Conservation (phyloP, 2,329 filamentous ascomycete genomes). For the Trichophyton rubrum region DNA sequence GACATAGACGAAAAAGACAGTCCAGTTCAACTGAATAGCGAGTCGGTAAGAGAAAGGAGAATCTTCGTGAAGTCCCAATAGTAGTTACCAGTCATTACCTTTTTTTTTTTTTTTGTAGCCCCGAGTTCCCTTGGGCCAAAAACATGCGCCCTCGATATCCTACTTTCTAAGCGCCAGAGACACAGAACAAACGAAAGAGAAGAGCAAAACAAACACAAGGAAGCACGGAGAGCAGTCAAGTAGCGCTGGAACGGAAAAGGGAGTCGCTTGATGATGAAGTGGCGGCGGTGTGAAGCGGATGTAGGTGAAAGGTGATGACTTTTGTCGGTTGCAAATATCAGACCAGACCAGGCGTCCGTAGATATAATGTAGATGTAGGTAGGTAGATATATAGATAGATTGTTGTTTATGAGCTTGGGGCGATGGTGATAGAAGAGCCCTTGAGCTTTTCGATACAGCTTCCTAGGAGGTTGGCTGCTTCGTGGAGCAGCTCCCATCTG, state of each 20-base stretch:
- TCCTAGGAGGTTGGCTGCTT: conserved; percentile 65
- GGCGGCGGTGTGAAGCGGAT: background rate
- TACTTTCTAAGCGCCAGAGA: conserved; percentile 4
- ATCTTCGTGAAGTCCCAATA: background rate
- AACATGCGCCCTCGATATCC: conserved; percentile 2
- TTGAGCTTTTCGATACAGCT: conserved; percentile 61
- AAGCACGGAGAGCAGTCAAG: background rate
- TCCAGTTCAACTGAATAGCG: background rate
- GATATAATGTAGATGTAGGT: no score
- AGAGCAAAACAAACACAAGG: background rate
- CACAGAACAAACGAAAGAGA: background rate
- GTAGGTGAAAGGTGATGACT: background rate
- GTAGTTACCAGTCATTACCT: background rate
- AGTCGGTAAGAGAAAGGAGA: background rate
- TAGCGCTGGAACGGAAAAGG: background rate
- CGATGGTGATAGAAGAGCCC: background rate
- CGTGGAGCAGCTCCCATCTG: conserved; percentile 82
- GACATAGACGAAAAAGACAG: background rate
- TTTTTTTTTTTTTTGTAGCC: background rate
- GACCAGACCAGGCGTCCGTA: no score
- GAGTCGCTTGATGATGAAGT: no score
- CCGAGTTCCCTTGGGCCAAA: background rate
- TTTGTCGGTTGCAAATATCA: no score
- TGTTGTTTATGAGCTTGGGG: background rate
- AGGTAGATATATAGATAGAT: background rate